A percentile compares a stretch with the other conserved stretches of the same genome.
Conservation (phyloP, 177 flowering plant genomes). For the Tripterygium wilfordii region DNA sequence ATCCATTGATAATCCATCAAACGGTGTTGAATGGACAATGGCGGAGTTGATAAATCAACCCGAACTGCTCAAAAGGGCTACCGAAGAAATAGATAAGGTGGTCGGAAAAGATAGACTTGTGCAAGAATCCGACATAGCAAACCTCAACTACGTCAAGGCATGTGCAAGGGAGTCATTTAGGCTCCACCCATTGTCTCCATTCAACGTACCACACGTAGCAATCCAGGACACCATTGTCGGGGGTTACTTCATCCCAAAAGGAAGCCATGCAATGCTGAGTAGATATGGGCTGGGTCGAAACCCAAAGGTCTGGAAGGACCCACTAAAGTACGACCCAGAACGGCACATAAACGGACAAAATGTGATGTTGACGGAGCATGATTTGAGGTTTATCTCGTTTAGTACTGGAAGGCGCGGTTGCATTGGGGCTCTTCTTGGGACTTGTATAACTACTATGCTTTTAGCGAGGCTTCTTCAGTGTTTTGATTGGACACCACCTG, state of each 20-base stretch:
- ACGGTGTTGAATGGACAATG: conserved; percentile 39
- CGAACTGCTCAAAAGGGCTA: conserved; percentile 18
- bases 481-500: conserved; percentile 4
- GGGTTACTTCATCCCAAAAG: conserved; percentile 45
- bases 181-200: conserved; percentile 42
- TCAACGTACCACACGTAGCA: conserved; percentile 39
- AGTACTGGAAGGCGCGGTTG: conserved; percentile 40
- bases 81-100: conserved; percentile 29
- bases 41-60: conserved; percentile 43
- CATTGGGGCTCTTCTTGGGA: conserved; percentile 16
- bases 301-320: conserved; percentile 45
- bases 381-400: conserved; percentile 33
- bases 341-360: conserved; percentile 24
- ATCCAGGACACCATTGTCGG: conserved; percentile 24
- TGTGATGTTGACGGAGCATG: conserved; percentile 23
- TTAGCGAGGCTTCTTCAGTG: neutral
- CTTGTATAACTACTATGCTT: neutral
- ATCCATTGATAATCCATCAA: conserved; percentile 36
- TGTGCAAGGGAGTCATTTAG: conserved; percentile 32
- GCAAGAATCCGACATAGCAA: conserved; percentile 31
- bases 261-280: conserved; percentile 43
- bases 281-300: conserved; percentile 38
- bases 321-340: conserved; percentile 38
- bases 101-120: conserved; percentile 38
- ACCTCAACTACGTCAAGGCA: conserved; percentile 33